Conservation (phyloP, 768 basidiomycete genomes). For the Lyophyllum shimeji region DNA sequence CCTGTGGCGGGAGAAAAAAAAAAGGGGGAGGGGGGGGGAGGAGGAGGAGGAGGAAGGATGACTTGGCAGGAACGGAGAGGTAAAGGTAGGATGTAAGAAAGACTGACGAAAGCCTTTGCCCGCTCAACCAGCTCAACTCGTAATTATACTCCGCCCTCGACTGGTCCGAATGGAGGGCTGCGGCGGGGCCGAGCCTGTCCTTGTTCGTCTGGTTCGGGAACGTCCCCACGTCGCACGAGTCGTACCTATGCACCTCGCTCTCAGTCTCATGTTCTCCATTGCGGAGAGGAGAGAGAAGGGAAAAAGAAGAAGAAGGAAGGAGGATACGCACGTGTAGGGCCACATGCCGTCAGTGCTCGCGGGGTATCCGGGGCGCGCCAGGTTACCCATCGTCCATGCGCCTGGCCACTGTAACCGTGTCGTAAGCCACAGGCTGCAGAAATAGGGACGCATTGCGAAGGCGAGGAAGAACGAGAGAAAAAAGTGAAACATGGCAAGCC, state of each 20-base stretch:
- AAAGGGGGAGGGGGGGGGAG: too few species aligned
- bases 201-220: slow-evolving; percentile 66
- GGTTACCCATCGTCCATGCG: slow-evolving; percentile 87
- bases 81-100: background rate
- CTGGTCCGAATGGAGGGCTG: slow-evolving; percentile 53
- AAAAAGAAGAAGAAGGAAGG: background rate
- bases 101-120: slow-evolving; percentile 69
- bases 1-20: too few species aligned
- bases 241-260: slow-evolving; percentile 37
- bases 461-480: too few species aligned
- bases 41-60: background rate
- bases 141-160: slow-evolving; percentile 52
- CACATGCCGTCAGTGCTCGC: slow-evolving; percentile 81
- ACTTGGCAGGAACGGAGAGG: background rate
- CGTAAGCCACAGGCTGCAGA: too few species aligned
- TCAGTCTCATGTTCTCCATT: too few species aligned
- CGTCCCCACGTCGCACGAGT: slow-evolving; percentile 76
- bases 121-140: slow-evolving; percentile 71
- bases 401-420: slow-evolving; percentile 68
- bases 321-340: slow-evolving; percentile 67
- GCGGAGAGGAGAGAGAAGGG: background rate
- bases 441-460: too few species aligned
- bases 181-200: slow-evolving; percentile 54
- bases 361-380: slow-evolving; percentile 78
- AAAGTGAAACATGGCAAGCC: too few species aligned